Evolutionary conservation across 2,329 filamentous ascomycete species (phyloP), one percentile per base, ranked within the genome.

Genomic region (Penicillium sp.): DNA sequence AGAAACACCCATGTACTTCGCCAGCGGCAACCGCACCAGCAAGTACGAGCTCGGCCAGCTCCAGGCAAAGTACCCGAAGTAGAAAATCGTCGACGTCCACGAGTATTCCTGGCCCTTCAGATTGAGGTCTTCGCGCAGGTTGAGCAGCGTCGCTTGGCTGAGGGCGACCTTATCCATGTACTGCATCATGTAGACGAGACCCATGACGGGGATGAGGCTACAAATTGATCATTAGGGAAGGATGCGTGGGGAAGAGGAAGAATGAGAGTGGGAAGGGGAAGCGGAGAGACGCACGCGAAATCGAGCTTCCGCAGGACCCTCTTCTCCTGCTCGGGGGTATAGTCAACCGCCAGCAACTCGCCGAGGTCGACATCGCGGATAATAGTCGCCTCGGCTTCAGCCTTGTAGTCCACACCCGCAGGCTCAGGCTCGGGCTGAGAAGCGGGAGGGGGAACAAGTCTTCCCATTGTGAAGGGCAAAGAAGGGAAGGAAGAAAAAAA

Each of bases 31-130:
- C 7, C 71, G 71, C 26, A 78, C 75, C 47, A 78, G 73, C 7
- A 78, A 64, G 55, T 74, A 74, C 17, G 76, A 76, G 30, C 74
- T 78, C 1, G 76, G 76, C 68, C 77, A 79, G 52, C 78, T 77
- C 65, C 78, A 77, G 3, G 72, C 69, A 23, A 75, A 69, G 38
- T 76, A 76, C 19, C 74, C 74, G 56, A 76, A 75, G 52, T 76
- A 76, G 60, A 76, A 76, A 15, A 75, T 60, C 4, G 71, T 70
- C 9, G 71, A 71, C 3, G 69, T 56, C 74, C 73, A 76, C 8
- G 70, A 69, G 41, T 75, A 76, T 60, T 76, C 56, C 7, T 64
- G 61, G 6, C 70, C 71, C 26, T 66, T 54, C 3, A 76, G 70
- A 7, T 68, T 66, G 53, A 73, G 51, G 53, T 72, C 69, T 35